A percentile compares a stretch with the other conserved stretches of the same genome.
phyloP scores from a whole-genome alignment of 495 filamentous ascomycete genomes.

The Hypoxylon cercidicola region DNA sequence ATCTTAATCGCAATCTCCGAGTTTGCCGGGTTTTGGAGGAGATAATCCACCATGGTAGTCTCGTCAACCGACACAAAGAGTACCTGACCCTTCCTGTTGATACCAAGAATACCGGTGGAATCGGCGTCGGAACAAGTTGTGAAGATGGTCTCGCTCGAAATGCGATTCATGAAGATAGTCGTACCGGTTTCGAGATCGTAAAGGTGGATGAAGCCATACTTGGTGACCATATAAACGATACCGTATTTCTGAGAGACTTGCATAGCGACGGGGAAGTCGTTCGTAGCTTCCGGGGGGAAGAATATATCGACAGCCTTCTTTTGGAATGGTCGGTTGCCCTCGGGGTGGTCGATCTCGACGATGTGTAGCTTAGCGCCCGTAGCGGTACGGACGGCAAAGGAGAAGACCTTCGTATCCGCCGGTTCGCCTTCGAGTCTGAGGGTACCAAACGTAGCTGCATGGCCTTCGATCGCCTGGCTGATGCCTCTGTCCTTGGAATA shows the following conservation, averaged over 20 bases:
- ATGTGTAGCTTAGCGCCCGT: conserved; percentile 96
- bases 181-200: conserved; percentile 96
- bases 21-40: conserved; percentile 94
- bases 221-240: conserved; percentile 95
- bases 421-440: conserved; percentile 88
- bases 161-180: conserved; percentile 99
- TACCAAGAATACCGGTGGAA: conserved; percentile 87
- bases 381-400: conserved; percentile 89
- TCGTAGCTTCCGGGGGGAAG: conserved; percentile 93
- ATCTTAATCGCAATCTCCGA: conserved; percentile 92
- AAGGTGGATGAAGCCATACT: conserved; percentile 98
- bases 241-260: conserved; percentile 96
- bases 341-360: conserved; percentile 94
- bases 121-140: conserved; percentile 87
- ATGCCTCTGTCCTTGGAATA: conserved; percentile 96
- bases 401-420: conserved; percentile 92
- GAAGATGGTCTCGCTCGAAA: conserved; percentile 99
- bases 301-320: conserved; percentile 98
- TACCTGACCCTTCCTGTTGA: conserved; percentile 97
- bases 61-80: conserved; percentile 93
- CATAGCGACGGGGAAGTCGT: conserved; percentile 98
- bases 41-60: conserved; percentile 86
- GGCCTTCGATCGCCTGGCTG: conserved; percentile 97
- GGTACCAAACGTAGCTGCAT: conserved; percentile 94
- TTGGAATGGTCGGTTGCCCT: conserved; percentile 83